Evolutionary conservation across 257 asterid species (phyloP).

Genomic region (Petrea volubilis): DNA sequence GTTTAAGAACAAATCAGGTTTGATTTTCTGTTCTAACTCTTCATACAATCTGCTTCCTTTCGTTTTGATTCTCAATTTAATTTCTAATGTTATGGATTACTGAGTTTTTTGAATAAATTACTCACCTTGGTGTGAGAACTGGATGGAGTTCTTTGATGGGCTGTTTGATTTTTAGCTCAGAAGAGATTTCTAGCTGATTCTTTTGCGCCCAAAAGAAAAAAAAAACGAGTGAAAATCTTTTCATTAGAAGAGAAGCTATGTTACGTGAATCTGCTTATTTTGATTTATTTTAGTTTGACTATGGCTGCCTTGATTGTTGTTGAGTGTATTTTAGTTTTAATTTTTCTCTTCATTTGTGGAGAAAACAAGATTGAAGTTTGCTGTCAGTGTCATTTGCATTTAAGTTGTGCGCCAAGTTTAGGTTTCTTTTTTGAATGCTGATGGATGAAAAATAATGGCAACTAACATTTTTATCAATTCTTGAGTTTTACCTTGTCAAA

Average conservation of each 20-base stretch:
- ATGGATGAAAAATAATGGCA: not conserved
- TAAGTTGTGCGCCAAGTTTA: not conserved
- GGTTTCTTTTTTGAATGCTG: not conserved
- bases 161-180: conserved; percentile 8
- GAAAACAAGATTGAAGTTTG: not conserved
- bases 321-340: not conserved
- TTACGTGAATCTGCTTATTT: not conserved
- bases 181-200: not conserved
- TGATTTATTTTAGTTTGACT: not conserved
- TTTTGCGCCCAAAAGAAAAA: not conserved
- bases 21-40: not conserved
- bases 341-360: not conserved
- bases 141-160: not conserved
- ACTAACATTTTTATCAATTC: not conserved
- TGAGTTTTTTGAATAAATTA: not conserved
- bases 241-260: not conserved
- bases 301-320: not conserved
- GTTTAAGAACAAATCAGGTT: conserved; percentile 28
- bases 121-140: not conserved
- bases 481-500: not conserved
- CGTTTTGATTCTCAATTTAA: not conserved
- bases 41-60: not conserved
- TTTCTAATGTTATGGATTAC: not conserved
- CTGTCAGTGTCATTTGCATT: not conserved
- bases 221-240: not conserved